Evolutionary conservation across 176 grass and related monocot species (phyloP), one percentile per base, ranked within the genome.

Genomic region (Aegilops sharonensis): DNA sequence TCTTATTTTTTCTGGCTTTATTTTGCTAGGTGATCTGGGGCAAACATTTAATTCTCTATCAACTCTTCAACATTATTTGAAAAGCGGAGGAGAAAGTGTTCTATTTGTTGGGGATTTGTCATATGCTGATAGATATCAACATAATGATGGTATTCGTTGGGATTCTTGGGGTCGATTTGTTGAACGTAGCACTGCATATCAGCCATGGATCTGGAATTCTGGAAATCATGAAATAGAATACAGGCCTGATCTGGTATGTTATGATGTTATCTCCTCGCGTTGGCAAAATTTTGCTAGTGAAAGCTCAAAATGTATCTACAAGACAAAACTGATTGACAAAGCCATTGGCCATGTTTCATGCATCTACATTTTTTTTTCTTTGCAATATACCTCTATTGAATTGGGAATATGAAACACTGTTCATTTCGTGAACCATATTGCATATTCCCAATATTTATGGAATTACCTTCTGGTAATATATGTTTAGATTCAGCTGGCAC

Each of bases 211-310:
- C 64, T 95, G 91, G 85, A 87, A 59, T 62, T 13, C 88, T 95
- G 96, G 96, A 60, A 98, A 98, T 87, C 96, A 98, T 82, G 96
- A 98, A 88, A 95, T 98, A 91, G 96, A 95, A 75, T 98, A 92
- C 84, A 90, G 90, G 64, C 93, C 96, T 86, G 96, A 98, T 82
- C 81, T 98, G 91, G 96, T 98, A 95, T 72, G 48, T 86, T 50
- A 39, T 84, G 95, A 95, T 76, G 40, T 86, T 64, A 32, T 84
- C 24, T 79, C 36, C 40, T 24, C 25, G 62, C 61, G 27, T 85
- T 72, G 78, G 21, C 17, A 73, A 29, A 2, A 18, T 57, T 81
- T 66, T 66, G 20, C 56, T 64, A n/a, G 10, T 23, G 37, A 48
- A 84, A 45, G 37, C 37, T 25, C 6, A 29, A 83, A 12, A 42